Percentiles rank a stretch among this genome's conserved stretches.
Evolutionary conservation across 208 protist genomes (phyloP).

Genomic region (Vickermania spadyakhi): DNA sequence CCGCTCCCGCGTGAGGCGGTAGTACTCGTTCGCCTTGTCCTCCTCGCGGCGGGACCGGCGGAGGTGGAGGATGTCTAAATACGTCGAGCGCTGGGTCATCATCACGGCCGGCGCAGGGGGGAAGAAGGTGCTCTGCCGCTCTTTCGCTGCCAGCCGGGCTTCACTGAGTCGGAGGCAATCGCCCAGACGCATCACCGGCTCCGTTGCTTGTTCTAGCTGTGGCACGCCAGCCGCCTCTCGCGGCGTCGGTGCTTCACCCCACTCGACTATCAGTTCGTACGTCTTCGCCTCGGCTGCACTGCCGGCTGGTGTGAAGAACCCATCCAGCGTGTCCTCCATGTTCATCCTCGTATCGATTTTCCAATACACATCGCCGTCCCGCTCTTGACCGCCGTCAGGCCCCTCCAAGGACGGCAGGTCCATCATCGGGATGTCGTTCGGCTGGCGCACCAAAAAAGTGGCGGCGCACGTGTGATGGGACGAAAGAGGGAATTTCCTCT

Average conservation of each 20-base stretch:
- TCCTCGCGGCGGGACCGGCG: background rate
- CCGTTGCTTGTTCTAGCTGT: too few species aligned
- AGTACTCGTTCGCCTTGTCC: background rate
- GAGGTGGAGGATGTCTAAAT: slow-evolving; percentile 7
- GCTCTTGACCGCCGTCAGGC: background rate
- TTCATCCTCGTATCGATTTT: slow-evolving; percentile 21
- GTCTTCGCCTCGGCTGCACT: background rate
- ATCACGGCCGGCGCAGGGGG: background rate
- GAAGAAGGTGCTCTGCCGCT: background rate
- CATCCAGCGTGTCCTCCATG: slow-evolving; percentile 18
- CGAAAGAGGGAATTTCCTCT: background rate
- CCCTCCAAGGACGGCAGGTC: background rate
- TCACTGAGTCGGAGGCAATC: background rate
- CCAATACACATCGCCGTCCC: slow-evolving; percentile 1
- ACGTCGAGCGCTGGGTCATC: slow-evolving; percentile 9
- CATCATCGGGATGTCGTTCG: background rate
- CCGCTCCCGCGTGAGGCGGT: background rate
- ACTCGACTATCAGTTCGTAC: slow-evolving; percentile 12
- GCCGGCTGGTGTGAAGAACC: slow-evolving; percentile 13
- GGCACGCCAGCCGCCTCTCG: background rate
- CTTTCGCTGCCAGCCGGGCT: background rate
- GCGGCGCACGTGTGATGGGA: background rate
- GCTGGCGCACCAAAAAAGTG: background rate
- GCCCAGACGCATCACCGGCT: background rate
- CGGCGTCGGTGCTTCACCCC: background rate